Evolutionary conservation across 2,329 filamentous ascomycete genomes (phyloP).

Genomic region (Graphilbum sp.): DNA sequence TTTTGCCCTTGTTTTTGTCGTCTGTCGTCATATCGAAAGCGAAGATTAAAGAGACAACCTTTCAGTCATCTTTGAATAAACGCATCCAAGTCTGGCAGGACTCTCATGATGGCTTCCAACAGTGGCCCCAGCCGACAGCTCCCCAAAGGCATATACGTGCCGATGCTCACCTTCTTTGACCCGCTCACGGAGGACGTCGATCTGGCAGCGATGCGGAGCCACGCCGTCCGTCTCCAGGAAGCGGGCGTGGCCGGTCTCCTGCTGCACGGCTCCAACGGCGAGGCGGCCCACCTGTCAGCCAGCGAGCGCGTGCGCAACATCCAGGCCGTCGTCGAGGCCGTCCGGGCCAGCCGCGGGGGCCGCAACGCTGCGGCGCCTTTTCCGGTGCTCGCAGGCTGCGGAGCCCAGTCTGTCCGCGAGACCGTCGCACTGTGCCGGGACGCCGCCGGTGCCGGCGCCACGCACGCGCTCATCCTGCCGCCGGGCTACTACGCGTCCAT

Average conservation of each 20-base stretch:
- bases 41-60: too few species aligned
- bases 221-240: constrained; percentile 41
- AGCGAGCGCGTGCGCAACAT: constrained; percentile 49
- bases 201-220: constrained; percentile 28
- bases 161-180: constrained; percentile 47
- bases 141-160: constrained; percentile 37
- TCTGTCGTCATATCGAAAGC: too few species aligned
- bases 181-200: constrained; percentile 35
- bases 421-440: constrained; percentile 49
- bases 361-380: constrained; percentile 21
- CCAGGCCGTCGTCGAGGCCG: constrained; percentile 40
- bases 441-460: constrained; percentile 45
- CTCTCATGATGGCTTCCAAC: too few species aligned
- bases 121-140: constrained; percentile 1
- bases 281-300: constrained; percentile 52
- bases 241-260: constrained; percentile 51
- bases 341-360: constrained; percentile 24
- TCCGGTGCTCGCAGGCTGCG: constrained; percentile 54
- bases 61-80: too few species aligned
- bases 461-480: constrained; percentile 51
- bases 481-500: constrained; percentile 52
- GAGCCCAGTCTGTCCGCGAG: constrained; percentile 50
- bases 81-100: too few species aligned
- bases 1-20: too few species aligned
- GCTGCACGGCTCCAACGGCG: constrained; percentile 57